Evolutionary conservation across 2,329 filamentous ascomycete genomes (phyloP).

Genomic region (Apiospora pterosperma): DNA sequence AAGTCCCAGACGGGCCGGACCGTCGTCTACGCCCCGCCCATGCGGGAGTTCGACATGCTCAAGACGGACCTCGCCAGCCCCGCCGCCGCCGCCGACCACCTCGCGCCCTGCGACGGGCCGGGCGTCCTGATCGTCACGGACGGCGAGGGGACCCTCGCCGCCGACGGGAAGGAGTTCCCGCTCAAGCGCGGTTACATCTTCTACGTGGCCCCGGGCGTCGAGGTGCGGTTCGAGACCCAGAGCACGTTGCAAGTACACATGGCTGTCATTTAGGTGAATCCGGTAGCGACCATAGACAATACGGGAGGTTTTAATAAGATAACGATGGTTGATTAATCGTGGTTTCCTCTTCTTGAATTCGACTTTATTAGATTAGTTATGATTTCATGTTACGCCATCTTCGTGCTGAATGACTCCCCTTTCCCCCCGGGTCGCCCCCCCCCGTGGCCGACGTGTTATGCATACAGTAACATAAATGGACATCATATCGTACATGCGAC

Average conservation of each 20-base stretch:
- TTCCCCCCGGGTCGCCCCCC: too few species aligned
- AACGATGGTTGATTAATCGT: background rate
- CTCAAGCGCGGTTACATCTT: conserved; percentile 62
- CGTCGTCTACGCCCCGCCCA: conserved; percentile 60
- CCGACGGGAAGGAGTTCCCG: conserved; percentile 47
- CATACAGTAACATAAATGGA: background rate
- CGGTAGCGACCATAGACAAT: background rate
- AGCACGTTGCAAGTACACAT: conserved; percentile 33
- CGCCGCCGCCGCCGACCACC: conserved; percentile 55
- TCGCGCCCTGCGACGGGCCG: conserved; percentile 55
- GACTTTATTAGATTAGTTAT: background rate
- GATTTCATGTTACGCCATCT: background rate
- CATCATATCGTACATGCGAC: background rate
- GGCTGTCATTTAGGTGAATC: conserved; percentile 26
- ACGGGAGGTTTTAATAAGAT: background rate
- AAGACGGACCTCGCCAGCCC: conserved; percentile 51
- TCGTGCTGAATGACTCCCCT: background rate
- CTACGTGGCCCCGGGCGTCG: conserved; percentile 58
- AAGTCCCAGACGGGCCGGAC: conserved; percentile 58
- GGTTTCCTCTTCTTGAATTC: background rate
- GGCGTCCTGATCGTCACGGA: conserved; percentile 60
- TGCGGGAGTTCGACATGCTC: conserved; percentile 71
- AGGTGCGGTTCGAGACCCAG: conserved; percentile 28
- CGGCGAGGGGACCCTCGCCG: conserved; percentile 55
- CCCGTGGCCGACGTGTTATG: background rate